These are phyloP conservation scores for Apophysomyces trapeziformis DNA, from an alignment of 371 early-diverging fungal genomes.

Conservation along the genomic window DNA sequence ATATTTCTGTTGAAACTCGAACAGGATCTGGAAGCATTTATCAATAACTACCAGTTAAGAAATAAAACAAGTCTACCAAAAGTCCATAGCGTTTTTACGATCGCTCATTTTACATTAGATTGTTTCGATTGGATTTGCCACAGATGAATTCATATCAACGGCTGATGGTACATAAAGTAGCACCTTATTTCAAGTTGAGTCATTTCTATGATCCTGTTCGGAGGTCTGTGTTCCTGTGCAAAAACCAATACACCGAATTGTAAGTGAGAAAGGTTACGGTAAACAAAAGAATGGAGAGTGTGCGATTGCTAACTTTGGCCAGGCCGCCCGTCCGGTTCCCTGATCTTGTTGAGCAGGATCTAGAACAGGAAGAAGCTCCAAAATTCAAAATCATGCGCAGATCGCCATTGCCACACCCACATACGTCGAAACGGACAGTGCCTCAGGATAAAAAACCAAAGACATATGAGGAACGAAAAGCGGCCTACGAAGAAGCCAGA, in stretches of 20 bases:
- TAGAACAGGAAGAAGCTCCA: constrained; percentile 35
- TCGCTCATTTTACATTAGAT: constrained; percentile 34
- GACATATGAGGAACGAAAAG: constrained; percentile 74
- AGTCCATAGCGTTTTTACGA: constrained; percentile 1
- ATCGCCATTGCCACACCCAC: constrained; percentile 21
- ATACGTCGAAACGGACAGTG: constrained; percentile 22
- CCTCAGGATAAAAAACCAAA: constrained; percentile 50
- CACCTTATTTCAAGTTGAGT: constrained; percentile 70
- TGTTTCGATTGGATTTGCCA: constrained; percentile 67
- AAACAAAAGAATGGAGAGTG: not conserved
- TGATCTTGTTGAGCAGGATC: constrained; percentile 43
- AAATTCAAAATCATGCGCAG: constrained; percentile 61
- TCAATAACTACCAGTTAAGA: constrained; percentile 59
- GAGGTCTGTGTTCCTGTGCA: constrained; percentile 66
- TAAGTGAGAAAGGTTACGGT: constrained; percentile 34
- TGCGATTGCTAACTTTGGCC: constrained; percentile 2
- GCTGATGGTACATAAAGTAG: constrained; percentile 74
- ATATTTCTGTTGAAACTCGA: constrained; percentile 77
- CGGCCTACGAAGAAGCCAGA: constrained; percentile 76
- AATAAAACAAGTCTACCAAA: not conserved
- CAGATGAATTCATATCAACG: constrained; percentile 82
- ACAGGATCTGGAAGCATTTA: constrained; percentile 68
- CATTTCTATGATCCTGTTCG: constrained; percentile 67
- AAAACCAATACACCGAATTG: constrained; percentile 63
- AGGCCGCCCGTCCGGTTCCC: constrained; percentile 59